Conservation (phyloP, 176 grass and related monocot species). For the Ensete glaucum region DNA sequence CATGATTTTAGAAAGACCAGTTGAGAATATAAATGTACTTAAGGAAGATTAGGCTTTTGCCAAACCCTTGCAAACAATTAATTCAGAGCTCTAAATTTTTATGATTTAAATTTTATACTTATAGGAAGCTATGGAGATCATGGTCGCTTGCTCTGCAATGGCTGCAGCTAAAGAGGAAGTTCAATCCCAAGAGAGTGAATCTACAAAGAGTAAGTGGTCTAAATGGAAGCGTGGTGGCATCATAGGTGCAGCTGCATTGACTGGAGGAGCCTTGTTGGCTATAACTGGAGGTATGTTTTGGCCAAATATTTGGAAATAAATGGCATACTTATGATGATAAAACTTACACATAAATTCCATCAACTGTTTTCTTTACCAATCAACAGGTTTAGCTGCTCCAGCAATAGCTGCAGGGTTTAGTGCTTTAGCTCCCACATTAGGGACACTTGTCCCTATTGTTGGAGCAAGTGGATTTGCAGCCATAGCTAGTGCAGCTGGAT, state of each 20-base stretch:
- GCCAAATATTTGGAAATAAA: background rate
- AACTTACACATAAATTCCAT: background rate
- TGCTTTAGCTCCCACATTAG: conserved; percentile 78
- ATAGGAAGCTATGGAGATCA: conserved; percentile 94
- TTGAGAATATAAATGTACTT: background rate
- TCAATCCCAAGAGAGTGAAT: conserved; percentile 38
- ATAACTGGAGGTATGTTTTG: conserved; percentile 66
- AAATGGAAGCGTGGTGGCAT: conserved; percentile 82
- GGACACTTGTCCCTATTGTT: conserved; percentile 68
- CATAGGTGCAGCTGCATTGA: conserved; percentile 89
- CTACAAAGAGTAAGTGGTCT: conserved; percentile 54
- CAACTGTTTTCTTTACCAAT: background rate
- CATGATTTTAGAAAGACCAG: background rate
- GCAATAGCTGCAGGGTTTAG: conserved; percentile 87
- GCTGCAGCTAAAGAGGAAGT: conserved; percentile 79
- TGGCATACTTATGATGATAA: background rate
- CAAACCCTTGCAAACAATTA: background rate
- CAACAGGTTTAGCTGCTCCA: conserved; percentile 86
- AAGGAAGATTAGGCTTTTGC: background rate
- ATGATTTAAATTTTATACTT: conserved; percentile 29
- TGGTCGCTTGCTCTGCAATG: conserved; percentile 99
- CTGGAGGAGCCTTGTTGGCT: conserved; percentile 82
- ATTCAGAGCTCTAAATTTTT: background rate
- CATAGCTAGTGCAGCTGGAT: conserved; percentile 77
- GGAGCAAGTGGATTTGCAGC: conserved; percentile 96